phyloP scores from a whole-genome alignment of 2,329 filamentous ascomycete species.

The Trichoderma koningii region DNA sequence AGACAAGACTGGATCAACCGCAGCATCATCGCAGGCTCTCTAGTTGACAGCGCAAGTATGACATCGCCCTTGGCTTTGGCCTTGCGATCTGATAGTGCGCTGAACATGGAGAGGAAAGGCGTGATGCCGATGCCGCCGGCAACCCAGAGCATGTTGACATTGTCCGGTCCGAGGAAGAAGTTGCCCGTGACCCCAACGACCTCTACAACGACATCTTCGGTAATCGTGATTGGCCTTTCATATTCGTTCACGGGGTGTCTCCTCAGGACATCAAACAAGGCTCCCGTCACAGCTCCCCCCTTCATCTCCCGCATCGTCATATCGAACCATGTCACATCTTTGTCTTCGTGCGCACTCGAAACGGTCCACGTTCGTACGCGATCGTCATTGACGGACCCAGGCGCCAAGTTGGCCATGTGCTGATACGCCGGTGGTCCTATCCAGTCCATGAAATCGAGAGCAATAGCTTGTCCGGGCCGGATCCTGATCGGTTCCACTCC shows the following conservation, averaged over 20 bases:
- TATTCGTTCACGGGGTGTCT: neutral
- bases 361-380: slow-evolving; percentile 21
- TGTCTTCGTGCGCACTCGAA: slow-evolving; percentile 19
- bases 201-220: slow-evolving; percentile 10
- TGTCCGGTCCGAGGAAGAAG: slow-evolving; percentile 7
- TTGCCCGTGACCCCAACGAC: slow-evolving; percentile 25
- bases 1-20: slow-evolving; percentile 14
- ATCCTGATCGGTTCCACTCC: slow-evolving; percentile 12
- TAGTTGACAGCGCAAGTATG: slow-evolving; percentile 18
- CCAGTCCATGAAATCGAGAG: slow-evolving; percentile 25
- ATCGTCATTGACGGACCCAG: slow-evolving; percentile 20
- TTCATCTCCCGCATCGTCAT: slow-evolving; percentile 26
- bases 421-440: slow-evolving; percentile 25
- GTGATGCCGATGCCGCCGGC: slow-evolving; percentile 27
- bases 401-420: slow-evolving; percentile 26
- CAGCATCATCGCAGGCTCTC: slow-evolving; percentile 26
- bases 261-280: slow-evolving; percentile 21
- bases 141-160: slow-evolving; percentile 26
- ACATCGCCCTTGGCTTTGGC: slow-evolving; percentile 14
- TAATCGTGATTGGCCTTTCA: slow-evolving; percentile 4
- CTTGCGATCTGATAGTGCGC: slow-evolving; percentile 15
- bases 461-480: slow-evolving; percentile 20
- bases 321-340: slow-evolving; percentile 20
- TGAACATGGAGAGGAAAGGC: slow-evolving; percentile 27
- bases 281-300: slow-evolving; percentile 20